Evolutionary conservation across 345 rosid genomes (phyloP), one percentile per base, ranked within the genome.

Genomic region (Pelargonium nanum): DNA sequence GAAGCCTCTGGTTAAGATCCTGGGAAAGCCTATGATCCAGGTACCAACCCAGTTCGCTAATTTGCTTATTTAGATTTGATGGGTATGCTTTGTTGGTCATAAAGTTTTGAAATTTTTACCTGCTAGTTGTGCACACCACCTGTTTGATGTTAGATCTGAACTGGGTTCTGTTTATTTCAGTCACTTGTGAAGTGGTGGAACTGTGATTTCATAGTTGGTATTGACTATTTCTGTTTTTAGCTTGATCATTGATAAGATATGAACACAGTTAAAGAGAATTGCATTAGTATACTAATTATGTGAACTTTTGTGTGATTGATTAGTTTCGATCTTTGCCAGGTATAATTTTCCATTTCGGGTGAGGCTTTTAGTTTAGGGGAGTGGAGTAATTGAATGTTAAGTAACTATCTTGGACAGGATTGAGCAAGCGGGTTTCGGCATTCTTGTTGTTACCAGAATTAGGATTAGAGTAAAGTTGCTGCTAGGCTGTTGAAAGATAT

Each of bases 1-100:
- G 56, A 93, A 93, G 71, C 99, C 97, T 45, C 84, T 93, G 44
- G 92, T 84, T 55, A 56, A 72, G 53, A 89, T 93, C 77, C 83
- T 89, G 24, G 97, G 97, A 55, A 93, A 89, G 74, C 95, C 99
- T 75, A 93, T 93, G 99, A 93, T 93, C 72, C 97, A 93, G 96
- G 97, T 89, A 62, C 60, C 66, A 58, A 40, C 26, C 57, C 57
- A 32, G 20, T 48, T 13, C 21, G 1, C 60, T 23, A 51, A 32
- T 32, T 51, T 54, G 19, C n/a, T 32, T 44, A 24, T 4, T 19
- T 15, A 26, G 25, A 54, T 54, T 19, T 12, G 1, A 3, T 4
- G 45, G 45, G 6, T 34, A 5, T 34, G 45, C 6, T 4, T 34
- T 34, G 45, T 10, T 34, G 45, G 45, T 34, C 45, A 34, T 15